Conservation (phyloP, 768 basidiomycete genomes). For the Trametes coccinea region DNA sequence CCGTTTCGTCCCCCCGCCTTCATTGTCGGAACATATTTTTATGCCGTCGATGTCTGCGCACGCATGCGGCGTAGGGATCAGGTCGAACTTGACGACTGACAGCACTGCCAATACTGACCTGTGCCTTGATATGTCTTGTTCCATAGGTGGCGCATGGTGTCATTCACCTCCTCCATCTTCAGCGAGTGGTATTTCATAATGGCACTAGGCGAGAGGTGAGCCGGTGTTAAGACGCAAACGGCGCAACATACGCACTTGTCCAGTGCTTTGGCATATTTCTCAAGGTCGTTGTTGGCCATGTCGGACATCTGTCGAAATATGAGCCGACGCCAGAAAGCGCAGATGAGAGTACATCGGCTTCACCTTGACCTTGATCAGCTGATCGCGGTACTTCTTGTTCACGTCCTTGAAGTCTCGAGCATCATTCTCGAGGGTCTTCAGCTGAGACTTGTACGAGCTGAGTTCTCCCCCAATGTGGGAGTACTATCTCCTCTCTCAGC, state of each 20-base stretch:
- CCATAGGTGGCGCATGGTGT: conserved; percentile 96
- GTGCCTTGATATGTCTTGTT: conserved; percentile 99
- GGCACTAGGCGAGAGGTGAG: conserved; percentile 55
- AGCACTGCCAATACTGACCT: conserved; percentile 47
- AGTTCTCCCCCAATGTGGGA: conserved; percentile 85
- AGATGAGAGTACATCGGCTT: conserved; percentile 13
- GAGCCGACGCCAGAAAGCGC: not conserved
- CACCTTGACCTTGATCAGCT: conserved; percentile 94
- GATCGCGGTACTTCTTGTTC: conserved; percentile 83
- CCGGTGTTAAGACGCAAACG: not conserved
- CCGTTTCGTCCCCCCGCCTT: conserved; percentile 85
- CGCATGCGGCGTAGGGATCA: conserved; percentile 2
- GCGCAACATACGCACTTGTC: conserved; percentile 69
- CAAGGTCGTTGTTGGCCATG: conserved; percentile 95
- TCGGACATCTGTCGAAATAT: conserved; percentile 75
- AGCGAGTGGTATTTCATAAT: conserved; percentile 98
- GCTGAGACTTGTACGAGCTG: conserved; percentile 65
- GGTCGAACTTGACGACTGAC: not conserved
- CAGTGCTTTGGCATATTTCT: conserved; percentile 96
- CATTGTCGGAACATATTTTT: conserved; percentile 90
- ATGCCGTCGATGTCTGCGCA: conserved; percentile 93
- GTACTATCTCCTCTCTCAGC: conserved; percentile 47
- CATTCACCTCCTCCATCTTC: conserved; percentile 99
- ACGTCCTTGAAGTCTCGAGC: conserved; percentile 85
- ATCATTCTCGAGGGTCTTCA: conserved; percentile 67